These are phyloP conservation scores for Aphanomyces euteiches DNA, from an alignment of 352 stramenopile species.

Conservation along the genomic window DNA sequence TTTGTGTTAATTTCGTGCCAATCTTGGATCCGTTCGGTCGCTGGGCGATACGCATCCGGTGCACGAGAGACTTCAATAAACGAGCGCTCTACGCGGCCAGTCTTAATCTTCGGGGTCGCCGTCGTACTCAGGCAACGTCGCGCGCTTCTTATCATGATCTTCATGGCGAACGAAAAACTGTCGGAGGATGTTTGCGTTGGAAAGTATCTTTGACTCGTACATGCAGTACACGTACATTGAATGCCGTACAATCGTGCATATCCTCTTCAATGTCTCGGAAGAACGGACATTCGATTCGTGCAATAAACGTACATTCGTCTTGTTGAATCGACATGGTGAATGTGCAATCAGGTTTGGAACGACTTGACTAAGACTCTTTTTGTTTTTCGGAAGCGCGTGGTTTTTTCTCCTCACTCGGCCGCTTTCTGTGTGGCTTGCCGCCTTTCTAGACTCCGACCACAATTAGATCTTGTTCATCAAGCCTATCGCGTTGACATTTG, in stretches of 20 bases:
- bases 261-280: neutral
- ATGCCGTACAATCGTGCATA: neutral
- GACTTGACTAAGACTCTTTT: neutral
- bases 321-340: neutral
- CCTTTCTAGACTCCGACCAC: neutral
- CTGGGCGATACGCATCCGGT: conserved; percentile 91
- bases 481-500: too few relatives aligned
- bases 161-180: conserved; percentile 3
- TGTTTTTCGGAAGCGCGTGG: neutral
- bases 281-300: neutral
- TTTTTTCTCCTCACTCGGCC: neutral
- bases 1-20: conserved; percentile 97
- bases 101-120: conserved; percentile 5
- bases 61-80: conserved; percentile 82
- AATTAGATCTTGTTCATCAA: too few relatives aligned
- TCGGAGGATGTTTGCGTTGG: neutral
- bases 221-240: neutral
- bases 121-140: conserved; percentile 2
- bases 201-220: conserved; percentile 18
- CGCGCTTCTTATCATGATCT: neutral
- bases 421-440: neutral
- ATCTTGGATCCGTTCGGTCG: conserved; percentile 91
- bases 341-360: conserved; percentile 9
- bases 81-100: conserved; percentile 43
- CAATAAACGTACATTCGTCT: conserved; percentile 9